phyloP scores from a whole-genome alignment of 2,329 filamentous ascomycete genomes.

The Arachnomyces sp. region DNA sequence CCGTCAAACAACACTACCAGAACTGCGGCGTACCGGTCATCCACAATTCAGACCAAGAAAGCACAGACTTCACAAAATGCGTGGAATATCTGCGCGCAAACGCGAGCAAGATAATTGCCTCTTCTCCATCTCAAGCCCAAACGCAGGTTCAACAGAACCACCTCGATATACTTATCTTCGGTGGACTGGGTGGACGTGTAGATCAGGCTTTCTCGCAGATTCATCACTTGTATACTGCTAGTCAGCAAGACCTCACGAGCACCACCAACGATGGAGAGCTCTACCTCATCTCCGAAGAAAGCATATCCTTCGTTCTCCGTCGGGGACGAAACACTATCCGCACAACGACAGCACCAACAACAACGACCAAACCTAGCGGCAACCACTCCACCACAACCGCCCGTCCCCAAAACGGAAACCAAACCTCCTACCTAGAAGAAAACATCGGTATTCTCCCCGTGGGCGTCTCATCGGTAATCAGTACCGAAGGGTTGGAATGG shows the following conservation, averaged over 20 bases:
- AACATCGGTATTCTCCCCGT: conserved; percentile 83
- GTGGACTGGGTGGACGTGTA: conserved; percentile 79
- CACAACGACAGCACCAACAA: conserved; percentile 29
- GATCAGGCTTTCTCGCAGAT: conserved; percentile 88
- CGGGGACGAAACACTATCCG: conserved; percentile 59
- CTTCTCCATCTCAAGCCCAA: conserved; percentile 4
- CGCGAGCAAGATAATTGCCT: conserved; percentile 18
- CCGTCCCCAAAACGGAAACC: background rate
- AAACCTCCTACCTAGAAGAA: conserved; percentile 51
- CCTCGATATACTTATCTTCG: conserved; percentile 67
- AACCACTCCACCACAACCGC: conserved; percentile 12
- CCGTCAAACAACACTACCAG: conserved; percentile 59
- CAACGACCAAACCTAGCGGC: conserved; percentile 6
- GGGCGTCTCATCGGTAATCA: conserved; percentile 68
- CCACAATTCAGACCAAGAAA: conserved; percentile 69
- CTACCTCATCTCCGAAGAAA: conserved; percentile 73
- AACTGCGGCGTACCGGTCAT: conserved; percentile 54
- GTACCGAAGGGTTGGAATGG: conserved; percentile 78
- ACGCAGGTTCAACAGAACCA: conserved; percentile 4
- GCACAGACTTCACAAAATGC: conserved; percentile 86
- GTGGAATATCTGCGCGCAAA: conserved; percentile 49
- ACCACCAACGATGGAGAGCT: conserved; percentile 43
- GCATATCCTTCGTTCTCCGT: conserved; percentile 73
- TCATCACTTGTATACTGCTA: conserved; percentile 61
- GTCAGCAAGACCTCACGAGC: conserved; percentile 2